These are phyloP conservation scores for Colletotrichum cereale DNA, from an alignment of 2,329 filamentous ascomycete species.

Conservation along the genomic window DNA sequence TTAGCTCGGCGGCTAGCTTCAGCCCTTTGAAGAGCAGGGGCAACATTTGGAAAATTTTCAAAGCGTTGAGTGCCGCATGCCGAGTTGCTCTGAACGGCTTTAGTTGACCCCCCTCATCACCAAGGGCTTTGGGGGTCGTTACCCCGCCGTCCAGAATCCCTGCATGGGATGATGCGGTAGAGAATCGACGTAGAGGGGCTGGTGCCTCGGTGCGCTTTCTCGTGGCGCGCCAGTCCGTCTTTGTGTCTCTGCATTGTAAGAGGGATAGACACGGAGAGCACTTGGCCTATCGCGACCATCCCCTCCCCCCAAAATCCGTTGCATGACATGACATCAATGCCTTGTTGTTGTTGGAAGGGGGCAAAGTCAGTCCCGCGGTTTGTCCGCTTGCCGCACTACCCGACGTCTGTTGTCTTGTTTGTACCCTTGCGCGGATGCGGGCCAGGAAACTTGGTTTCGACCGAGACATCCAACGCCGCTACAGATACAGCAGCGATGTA, in stretches of 20 bases:
- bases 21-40: not conserved
- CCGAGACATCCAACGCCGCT: not conserved
- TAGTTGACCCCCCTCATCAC: constrained; percentile 10
- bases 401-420: not conserved
- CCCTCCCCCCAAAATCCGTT: constrained; percentile 16
- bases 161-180: constrained; percentile 11
- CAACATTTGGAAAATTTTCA: not conserved
- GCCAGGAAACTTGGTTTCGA: not conserved
- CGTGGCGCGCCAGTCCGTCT: not conserved
- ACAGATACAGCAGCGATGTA: not conserved
- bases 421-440: not conserved
- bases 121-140: not conserved
- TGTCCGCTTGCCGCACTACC: constrained; percentile 31
- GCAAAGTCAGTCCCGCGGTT: constrained; percentile 9
- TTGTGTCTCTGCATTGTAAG: not conserved
- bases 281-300: constrained; percentile 1
- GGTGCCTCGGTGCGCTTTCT: not conserved
- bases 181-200: not conserved
- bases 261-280: not conserved
- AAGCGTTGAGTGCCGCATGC: not conserved
- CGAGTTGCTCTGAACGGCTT: not conserved
- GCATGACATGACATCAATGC: constrained; percentile 44
- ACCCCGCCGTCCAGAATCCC: constrained; percentile 14
- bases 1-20: constrained; percentile 8
- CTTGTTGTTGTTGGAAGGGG: not conserved